Base-by-base conservation (phyloP, 495 filamentous ascomycete species). In the Penicillium ucsense region DNA sequence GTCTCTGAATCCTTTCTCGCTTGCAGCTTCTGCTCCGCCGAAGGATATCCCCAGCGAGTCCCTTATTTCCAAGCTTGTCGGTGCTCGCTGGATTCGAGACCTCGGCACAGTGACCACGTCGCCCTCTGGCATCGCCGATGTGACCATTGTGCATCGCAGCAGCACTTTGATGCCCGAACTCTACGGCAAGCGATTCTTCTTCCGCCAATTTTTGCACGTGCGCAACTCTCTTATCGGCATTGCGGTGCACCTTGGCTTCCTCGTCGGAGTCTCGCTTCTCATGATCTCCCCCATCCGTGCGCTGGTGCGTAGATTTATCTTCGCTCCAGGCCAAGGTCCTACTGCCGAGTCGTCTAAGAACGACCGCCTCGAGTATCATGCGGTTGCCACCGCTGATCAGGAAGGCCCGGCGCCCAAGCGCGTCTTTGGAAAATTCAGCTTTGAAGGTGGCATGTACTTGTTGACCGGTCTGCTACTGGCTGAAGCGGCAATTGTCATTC, bases 141-240 rank as follows among this genome's bases (percentile, higher is more conserved):
- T 74, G 5, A 76, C 80, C 27, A 76, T 84, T 38, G 82, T 92
- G 6, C 77, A 90, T 46, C 81, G 89, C 45, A 80, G 76, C 35
- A 92, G 88, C 82, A 86, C 83, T 4, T 60, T 95, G 4, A 71
- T 88, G 46, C 73, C 79, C 8, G 69, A 74, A 4, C 66, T 75
- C 38, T 92, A 94, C 64, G 89, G 89, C 0, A 74, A 78, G 4
- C 75, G 78, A 3, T 95, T 95, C 62, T 70, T 74, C 31, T 89
- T 84, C 62, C 71, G 67, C 31, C 83, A 89, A 57, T 88, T 83
- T 59, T 70, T 80, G 61, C 76, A 72, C 32, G 75, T 81, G 0
- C 72, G 76, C 7, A 88, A 79, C 56, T 65, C 64, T n/a, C 43
- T 86, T 27, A 53, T 62, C 5, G 89, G 79, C 1, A 51, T 81